A percentile compares a stretch with the other conserved stretches of the same genome.
phyloP scores from a whole-genome alignment of 2,329 filamentous ascomycete species.

The Xylariaceae sp. region DNA sequence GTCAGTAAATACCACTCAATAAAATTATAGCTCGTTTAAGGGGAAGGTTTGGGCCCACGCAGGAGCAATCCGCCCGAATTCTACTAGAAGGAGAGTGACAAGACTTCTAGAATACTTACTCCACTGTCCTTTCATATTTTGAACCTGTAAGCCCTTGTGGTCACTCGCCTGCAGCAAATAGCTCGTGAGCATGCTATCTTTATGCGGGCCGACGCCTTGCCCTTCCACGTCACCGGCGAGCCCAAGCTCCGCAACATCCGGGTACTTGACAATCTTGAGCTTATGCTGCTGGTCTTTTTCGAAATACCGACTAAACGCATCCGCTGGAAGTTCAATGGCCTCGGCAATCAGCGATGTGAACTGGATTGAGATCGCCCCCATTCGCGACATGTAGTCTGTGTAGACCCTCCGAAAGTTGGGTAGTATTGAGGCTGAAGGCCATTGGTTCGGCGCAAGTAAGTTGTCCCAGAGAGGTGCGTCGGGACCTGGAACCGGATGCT shows the following conservation, averaged over 20 bases:
- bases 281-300: conserved; percentile 79
- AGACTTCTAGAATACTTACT: no score
- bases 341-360: conserved; percentile 86
- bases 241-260: conserved; percentile 68
- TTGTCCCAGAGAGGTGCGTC: conserved; percentile 74
- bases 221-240: conserved; percentile 48
- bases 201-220: conserved; percentile 78
- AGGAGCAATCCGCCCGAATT: no score
- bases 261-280: conserved; percentile 88
- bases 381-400: conserved; percentile 75
- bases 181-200: conserved; percentile 82
- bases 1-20: no score
- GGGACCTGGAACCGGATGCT: conserved; percentile 69
- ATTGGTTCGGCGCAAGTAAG: conserved; percentile 78
- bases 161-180: conserved; percentile 80
- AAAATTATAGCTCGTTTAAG: no score
- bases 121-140: conserved; percentile 79
- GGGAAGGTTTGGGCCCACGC: no score
- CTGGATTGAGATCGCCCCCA: conserved; percentile 73
- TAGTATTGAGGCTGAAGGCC: conserved; percentile 69
- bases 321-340: conserved; percentile 72
- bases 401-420: conserved; percentile 73
- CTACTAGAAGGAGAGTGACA: no score
- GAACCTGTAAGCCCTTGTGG: conserved; percentile 82
- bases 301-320: conserved; percentile 81